These are phyloP conservation scores for Chamaecyparis obtusa DNA, from an alignment of 75 land plant genomes.

Conservation along the genomic window DNA sequence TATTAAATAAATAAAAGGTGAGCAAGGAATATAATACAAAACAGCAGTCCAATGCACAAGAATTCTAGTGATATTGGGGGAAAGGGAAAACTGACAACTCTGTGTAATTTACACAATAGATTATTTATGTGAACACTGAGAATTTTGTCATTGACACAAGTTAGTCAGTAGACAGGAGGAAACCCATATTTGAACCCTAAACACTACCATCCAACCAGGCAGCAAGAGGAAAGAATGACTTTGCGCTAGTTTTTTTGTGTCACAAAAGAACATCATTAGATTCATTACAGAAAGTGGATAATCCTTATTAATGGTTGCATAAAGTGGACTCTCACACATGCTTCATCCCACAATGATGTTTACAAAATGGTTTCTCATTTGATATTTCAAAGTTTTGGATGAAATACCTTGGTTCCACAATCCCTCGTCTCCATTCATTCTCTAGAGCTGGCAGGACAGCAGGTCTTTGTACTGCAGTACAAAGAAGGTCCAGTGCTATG, in stretches of 20 bases:
- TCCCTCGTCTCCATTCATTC: constrained; percentile 82
- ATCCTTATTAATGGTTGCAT: not conserved
- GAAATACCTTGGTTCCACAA: constrained; percentile 79
- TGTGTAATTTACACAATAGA: not conserved
- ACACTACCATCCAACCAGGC: not conserved
- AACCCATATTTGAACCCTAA: not conserved
- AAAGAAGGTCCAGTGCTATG: constrained; percentile 71
- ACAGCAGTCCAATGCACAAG: not conserved
- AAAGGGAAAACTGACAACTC: not conserved
- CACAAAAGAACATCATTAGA: not conserved
- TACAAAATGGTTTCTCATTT: not conserved
- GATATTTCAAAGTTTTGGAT: constrained; percentile 1
- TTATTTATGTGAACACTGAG: not conserved
- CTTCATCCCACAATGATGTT: not conserved
- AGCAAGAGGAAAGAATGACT: not conserved
- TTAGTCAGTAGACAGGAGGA: not conserved
- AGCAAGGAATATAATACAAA: not conserved
- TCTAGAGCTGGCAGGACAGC: constrained; percentile 85
- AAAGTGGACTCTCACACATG: not conserved
- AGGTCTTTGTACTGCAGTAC: constrained; percentile 59
- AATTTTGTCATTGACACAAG: not conserved
- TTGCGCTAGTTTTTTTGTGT: not conserved
- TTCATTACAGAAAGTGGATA: not conserved
- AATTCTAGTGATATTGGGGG: not conserved
- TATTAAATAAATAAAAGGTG: not conserved